phyloP scores from a whole-genome alignment of 2,329 filamentous ascomycete genomes.

The Alternaria metachromatica region DNA sequence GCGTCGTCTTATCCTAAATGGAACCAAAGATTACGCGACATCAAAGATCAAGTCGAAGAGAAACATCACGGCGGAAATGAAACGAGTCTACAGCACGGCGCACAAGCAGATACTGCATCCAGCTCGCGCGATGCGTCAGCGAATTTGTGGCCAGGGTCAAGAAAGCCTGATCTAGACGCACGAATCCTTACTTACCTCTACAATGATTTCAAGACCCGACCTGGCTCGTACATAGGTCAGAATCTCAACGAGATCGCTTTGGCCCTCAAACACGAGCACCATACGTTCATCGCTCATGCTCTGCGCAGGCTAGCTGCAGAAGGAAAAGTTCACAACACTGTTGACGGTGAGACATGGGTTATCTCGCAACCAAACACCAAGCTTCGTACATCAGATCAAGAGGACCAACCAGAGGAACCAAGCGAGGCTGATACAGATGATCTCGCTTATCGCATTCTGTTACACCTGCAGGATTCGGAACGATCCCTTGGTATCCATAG shows the following conservation, averaged over 20 bases:
- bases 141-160: neutral
- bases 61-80: neutral
- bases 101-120: neutral
- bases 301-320: conserved; percentile 6
- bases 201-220: conserved; percentile 16
- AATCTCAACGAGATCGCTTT: conserved; percentile 10
- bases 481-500: too few species aligned
- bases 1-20: too few species aligned
- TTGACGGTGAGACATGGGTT: conserved; percentile 25
- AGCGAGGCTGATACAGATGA: neutral
- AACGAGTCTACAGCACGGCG: fast-evolving
- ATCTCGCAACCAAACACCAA: neutral
- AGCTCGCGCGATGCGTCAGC: neutral
- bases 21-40: neutral
- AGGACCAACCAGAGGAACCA: neutral
- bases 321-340: conserved; percentile 21
- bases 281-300: neutral
- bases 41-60: neutral
- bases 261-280: neutral
- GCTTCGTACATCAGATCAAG: neutral
- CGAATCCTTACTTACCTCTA: conserved; percentile 17
- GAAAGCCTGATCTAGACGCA: neutral
- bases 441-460: too few species aligned
- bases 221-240: conserved; percentile 29
- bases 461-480: too few species aligned